Evolutionary conservation across 2,329 filamentous ascomycete species (phyloP), one percentile per base, ranked within the genome.

Genomic region (Periglandula ipomoeae): DNA sequence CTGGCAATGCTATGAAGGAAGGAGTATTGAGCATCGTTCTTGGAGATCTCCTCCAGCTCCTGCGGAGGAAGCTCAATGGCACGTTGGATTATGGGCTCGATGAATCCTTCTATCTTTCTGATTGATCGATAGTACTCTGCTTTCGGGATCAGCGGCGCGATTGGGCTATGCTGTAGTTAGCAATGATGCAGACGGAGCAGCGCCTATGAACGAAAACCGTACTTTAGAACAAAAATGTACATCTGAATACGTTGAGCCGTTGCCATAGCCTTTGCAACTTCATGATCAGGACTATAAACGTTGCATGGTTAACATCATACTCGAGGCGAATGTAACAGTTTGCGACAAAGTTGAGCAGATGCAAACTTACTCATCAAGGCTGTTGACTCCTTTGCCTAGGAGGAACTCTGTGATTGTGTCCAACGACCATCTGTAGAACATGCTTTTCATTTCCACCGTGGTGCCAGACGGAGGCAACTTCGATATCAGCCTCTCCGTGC

Each of bases 1-100:
- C 74, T 73, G 15, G 84, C 85, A 10, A 91, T 76, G 47, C 84
- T 84, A 61, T 90, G 83, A n/a, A 90, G 74, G 66, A 91, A 89
- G 1, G 83, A 89, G 58, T 87, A 85, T 43, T 74, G 73, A 57
- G 76, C 71, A 59, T 84, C 82, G 1, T 77, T 77, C 56, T 82
- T 85, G 39, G 78, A 79, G 56, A 84, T 81, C 55, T 84, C 78
- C 53, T 85, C 79, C 2, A 89, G 74, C 59, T 89, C 85, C 11
- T 76, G 74, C 0, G 74, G 72, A 0, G 79, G 75, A 26, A 89
- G 69, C 1, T 72, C 70, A 5, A 89, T 72, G 0, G 84, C 76
- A 37, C 79, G 73, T 47, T 84, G 75, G 55, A 90, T 87, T 61
- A 79, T 89, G 1, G 78, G 79, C 51, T 78, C 74, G 7, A 89